Evolutionary conservation across 371 early-diverging fungal species (phyloP).

Genomic region (Mucor plumbeus): DNA sequence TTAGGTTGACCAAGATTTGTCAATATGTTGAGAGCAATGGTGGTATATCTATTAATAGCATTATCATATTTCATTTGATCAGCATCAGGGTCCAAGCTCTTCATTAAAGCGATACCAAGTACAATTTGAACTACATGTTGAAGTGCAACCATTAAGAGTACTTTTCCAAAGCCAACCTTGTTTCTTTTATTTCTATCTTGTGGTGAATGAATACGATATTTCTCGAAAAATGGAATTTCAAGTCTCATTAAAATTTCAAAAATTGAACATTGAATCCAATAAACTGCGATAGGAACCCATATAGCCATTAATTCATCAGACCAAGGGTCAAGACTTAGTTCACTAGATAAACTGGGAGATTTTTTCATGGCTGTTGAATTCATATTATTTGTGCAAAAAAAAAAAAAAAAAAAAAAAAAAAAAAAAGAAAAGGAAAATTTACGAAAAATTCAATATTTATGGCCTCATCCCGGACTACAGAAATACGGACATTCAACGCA

Average conservation of each 20-base stretch:
- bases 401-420: slow-evolving; percentile 7
- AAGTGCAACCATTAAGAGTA: slow-evolving; percentile 56
- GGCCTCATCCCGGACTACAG: not conserved
- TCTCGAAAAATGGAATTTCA: slow-evolving; percentile 67
- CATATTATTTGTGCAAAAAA: not conserved
- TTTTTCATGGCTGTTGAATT: slow-evolving; percentile 9
- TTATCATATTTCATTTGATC: slow-evolving; percentile 22
- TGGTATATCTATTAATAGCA: slow-evolving; percentile 13
- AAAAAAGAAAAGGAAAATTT: not conserved
- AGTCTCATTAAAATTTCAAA: slow-evolving; percentile 63
- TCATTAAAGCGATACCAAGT: slow-evolving; percentile 34
- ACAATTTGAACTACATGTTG: slow-evolving; percentile 56
- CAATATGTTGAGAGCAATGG: slow-evolving; percentile 1
- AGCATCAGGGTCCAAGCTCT: slow-evolving; percentile 21
- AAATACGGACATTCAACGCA: not conserved
- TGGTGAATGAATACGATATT: slow-evolving; percentile 70
- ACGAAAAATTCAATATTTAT: not conserved
- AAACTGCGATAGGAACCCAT: slow-evolving; percentile 65
- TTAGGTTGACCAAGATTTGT: slow-evolving; percentile 14
- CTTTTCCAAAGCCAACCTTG: slow-evolving; percentile 61
- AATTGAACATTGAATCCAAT: slow-evolving; percentile 69
- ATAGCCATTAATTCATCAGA: slow-evolving; percentile 61
- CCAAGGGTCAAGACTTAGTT: slow-evolving; percentile 25
- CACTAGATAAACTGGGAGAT: not conserved
- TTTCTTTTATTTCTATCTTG: slow-evolving; percentile 62